Percentiles rank a stretch among this genome's conserved stretches.
phyloP scores from a whole-genome alignment of 73 alveolate species.

The Paramecium biaurelia region DNA sequence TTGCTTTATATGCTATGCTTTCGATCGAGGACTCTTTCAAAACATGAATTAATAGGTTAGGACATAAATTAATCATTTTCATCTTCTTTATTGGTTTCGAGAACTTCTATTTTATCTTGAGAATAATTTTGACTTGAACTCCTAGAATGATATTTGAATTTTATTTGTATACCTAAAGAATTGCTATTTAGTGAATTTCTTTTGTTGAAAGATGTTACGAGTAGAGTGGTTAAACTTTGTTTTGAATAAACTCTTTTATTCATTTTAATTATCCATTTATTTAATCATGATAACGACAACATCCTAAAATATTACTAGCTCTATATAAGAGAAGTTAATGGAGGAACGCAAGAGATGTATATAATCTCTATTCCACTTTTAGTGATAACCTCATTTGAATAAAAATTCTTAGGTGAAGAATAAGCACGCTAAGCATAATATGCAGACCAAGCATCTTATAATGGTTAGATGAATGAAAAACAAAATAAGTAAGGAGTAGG shows the following conservation, averaged over 20 bases:
- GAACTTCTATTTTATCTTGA: not conserved
- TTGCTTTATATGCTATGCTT: not conserved
- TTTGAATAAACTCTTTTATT: not conserved
- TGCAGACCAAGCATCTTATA: constrained; percentile 11
- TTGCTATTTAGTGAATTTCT: not conserved
- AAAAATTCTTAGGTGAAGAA: constrained; percentile 13
- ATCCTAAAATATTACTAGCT: not conserved
- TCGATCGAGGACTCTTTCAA: constrained; percentile 3
- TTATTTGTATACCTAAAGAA: not conserved
- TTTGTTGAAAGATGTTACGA: not conserved
- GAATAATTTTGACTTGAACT: not conserved
- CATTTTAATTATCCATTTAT: constrained; percentile 7
- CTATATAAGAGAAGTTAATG: not conserved
- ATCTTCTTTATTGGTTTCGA: not conserved
- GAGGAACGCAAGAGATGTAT: constrained; percentile 39
- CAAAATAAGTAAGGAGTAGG: constrained; percentile 19
- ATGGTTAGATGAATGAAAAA: constrained; percentile 27
- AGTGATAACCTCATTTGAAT: constrained; percentile 22
- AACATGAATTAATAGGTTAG: not conserved
- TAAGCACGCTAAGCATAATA: constrained; percentile 9
- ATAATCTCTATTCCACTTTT: not conserved
- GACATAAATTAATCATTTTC: not conserved
- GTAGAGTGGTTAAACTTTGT: not conserved
- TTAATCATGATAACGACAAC: constrained; percentile 14
- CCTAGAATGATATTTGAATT: not conserved